Evolutionary conservation across 2,329 filamentous ascomycete genomes (phyloP), one percentile per base, ranked within the genome.

Genomic region (Gaeumannomyces tritici): DNA sequence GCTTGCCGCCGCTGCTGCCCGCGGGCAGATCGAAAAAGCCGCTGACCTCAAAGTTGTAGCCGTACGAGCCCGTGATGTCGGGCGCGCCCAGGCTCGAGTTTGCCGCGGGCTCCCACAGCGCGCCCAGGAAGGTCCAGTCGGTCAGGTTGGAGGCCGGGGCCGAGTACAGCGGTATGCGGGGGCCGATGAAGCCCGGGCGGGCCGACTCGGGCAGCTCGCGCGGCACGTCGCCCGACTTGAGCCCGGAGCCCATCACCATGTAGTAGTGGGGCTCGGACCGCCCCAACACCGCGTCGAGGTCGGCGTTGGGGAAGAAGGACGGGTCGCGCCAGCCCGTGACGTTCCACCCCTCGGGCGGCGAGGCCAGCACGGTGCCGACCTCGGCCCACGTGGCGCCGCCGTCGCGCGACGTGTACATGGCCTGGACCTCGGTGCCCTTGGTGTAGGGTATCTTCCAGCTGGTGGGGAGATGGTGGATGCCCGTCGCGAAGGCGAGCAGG

Each of bases 11-110:
- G n/a, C n/a, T 18, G 57, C 57, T 35, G 21, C 26, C 11, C 1
- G 24, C 57, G 21, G 29, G 29, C 18, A 59, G 57, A 4, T 47
- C 33, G 57, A 59, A 59, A 3, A 59, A 33, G 4, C 31, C 57
- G 57, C 57, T 59, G 57, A 59, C 57, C 57, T 59, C 57, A 27
- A 59, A 59, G 57, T 59, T 59, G 31, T 59, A 59, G 57, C 57
- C 57, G 33, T 18, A 59, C 9, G 33, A 59, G 57, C 57, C 57
- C 57, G 57, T 59, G 24, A 59, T n/a, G 57, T 59, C 57, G 33
- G 57, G 33, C 24, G 21, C 13, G 31, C 57, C 57, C 11, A 59
- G 33, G 33, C 57, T 59, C 7, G 57, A 12, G 31, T 59, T 59
- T n/a, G 33, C 57, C n/a, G 57, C 24, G 24, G 57, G 57, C 27